phyloP scores from a whole-genome alignment of 2,329 filamentous ascomycete species.

The Proliferodiscus dingleyae region DNA sequence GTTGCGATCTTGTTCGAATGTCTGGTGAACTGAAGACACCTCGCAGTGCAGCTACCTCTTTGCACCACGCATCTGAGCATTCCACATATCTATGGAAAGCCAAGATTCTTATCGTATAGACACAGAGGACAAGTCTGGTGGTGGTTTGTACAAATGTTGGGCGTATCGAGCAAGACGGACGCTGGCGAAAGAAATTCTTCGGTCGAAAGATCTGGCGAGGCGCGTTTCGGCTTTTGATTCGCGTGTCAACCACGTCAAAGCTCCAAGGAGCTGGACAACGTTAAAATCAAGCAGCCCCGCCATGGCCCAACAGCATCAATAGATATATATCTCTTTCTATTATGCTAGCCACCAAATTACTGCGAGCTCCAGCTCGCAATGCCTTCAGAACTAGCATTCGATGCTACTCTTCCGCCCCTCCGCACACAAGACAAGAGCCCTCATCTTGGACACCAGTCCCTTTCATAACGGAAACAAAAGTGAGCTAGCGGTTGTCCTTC shows the following conservation, averaged over 20 bases:
- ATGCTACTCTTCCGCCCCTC: conserved; percentile 22
- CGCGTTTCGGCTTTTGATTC: too few species aligned
- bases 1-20: not conserved
- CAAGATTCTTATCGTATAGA: too few species aligned
- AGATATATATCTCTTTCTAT: conserved; percentile 1
- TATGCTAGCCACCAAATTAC: conserved; percentile 27
- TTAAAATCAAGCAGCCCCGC: not conserved
- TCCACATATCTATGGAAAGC: conserved; percentile 18
- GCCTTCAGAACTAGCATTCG: conserved; percentile 17
- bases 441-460: conserved; percentile 42
- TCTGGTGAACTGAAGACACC: conserved; percentile 3
- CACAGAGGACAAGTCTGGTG: not conserved
- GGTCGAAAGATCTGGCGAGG: too few species aligned
- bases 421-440: conserved; percentile 23
- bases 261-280: conserved; percentile 9
- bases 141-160: conserved; percentile 3
- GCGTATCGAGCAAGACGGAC: too few species aligned
- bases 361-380: conserved; percentile 23
- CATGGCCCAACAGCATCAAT: not conserved
- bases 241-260: conserved; percentile 14
- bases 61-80: conserved; percentile 23
- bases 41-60: conserved; percentile 20
- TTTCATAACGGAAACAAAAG: conserved; percentile 50
- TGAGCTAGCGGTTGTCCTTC: too few species aligned
- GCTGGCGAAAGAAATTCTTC: not conserved